phyloP scores from a whole-genome alignment of 1,139 yeast genomes.

The Hyphopichia buzzinii region DNA sequence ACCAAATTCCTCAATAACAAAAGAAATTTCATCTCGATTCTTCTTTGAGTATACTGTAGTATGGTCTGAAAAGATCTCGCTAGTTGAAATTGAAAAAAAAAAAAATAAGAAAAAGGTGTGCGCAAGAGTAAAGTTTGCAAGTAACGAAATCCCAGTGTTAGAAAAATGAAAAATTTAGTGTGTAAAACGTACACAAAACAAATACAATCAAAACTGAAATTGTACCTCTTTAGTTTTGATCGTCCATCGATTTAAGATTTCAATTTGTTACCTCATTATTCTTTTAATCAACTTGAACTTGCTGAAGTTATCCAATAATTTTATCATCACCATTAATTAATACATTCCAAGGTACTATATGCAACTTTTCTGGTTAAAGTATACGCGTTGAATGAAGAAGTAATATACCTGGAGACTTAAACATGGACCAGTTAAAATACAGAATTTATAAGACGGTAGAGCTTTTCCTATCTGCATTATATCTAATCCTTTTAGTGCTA shows the following conservation, averaged over 20 bases:
- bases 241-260: no score
- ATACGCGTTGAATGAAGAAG: background rate
- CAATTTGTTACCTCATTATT: no score
- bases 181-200: background rate
- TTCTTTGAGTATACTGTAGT: conserved; percentile 1
- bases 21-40: conserved; percentile 1
- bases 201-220: background rate
- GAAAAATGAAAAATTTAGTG: background rate
- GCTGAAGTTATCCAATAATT: no score
- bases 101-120: background rate
- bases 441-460: conserved; percentile 1
- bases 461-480: conserved; percentile 51
- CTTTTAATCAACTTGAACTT: no score
- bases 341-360: background rate
- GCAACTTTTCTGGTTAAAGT: background rate
- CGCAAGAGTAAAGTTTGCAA: background rate
- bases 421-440: background rate
- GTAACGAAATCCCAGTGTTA: background rate
- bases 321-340: no score
- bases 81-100: background rate
- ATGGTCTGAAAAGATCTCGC: background rate
- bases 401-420: background rate
- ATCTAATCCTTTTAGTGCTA: conserved; percentile 66
- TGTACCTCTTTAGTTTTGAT: no score
- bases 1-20: no score